Conservation (phyloP, 2,329 filamentous ascomycete species). For the Penicillium hesseltinei region DNA sequence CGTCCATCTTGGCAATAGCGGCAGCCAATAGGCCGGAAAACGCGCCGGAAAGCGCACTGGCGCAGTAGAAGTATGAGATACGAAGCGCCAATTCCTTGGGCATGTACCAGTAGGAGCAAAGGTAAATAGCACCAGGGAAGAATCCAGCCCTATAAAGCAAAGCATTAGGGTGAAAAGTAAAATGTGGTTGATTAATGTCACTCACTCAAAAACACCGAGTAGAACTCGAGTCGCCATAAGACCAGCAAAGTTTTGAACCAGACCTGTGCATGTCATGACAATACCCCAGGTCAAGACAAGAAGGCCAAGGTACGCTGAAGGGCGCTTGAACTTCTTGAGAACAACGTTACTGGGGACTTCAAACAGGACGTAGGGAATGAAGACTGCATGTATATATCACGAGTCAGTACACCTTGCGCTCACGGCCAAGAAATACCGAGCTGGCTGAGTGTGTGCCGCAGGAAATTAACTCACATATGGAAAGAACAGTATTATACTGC, state of each 20-base stretch:
- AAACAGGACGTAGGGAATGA: conserved; percentile 17
- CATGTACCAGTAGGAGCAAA: conserved; percentile 26
- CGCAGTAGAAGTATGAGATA: conserved; percentile 25
- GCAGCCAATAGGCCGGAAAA: conserved; percentile 51
- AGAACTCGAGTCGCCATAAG: conserved; percentile 10
- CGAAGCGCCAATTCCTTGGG: conserved; percentile 19
- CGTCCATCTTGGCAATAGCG: conserved; percentile 49
- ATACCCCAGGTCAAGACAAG: conserved; percentile 16
- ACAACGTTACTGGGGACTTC: conserved; percentile 21
- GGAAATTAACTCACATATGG: not conserved
- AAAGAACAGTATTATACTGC: conserved; percentile 19
- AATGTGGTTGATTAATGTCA: not conserved
- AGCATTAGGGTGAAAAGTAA: not conserved
- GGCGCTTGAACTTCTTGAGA: conserved; percentile 16
- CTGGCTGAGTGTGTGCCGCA: too few species aligned
- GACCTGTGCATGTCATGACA: conserved; percentile 17
- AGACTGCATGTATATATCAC: not conserved
- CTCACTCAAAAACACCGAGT: conserved; percentile 18
- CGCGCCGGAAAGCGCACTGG: conserved; percentile 39
- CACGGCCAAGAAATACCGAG: too few species aligned
- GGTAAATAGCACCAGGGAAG: conserved; percentile 27
- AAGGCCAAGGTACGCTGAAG: conserved; percentile 16
- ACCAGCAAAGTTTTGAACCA: conserved; percentile 18
- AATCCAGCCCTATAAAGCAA: conserved; percentile 18
- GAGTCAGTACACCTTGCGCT: not conserved